These are phyloP conservation scores for Mortierella sp. DNA, from an alignment of 371 early-diverging fungal species.

Conservation along the genomic window DNA sequence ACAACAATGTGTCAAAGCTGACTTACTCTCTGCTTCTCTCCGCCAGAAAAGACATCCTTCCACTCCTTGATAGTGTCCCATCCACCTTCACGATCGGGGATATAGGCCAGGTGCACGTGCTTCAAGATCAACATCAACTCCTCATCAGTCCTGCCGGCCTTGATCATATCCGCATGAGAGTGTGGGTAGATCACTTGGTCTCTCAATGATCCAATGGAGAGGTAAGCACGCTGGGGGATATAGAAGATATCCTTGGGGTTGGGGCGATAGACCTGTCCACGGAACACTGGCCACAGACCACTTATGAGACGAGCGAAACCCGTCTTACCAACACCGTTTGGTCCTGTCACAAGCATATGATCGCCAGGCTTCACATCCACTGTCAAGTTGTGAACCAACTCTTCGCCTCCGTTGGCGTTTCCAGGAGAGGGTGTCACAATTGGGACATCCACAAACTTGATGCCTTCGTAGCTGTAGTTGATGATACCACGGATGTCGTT, in stretches of 20 bases:
- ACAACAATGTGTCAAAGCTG: neutral
- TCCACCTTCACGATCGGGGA: constrained; percentile 89
- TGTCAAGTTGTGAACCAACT: constrained; percentile 67
- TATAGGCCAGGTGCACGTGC: constrained; percentile 76
- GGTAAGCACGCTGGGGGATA: constrained; percentile 91
- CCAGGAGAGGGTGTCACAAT: constrained; percentile 76
- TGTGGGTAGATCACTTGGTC: constrained; percentile 94
- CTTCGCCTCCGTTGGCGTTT: constrained; percentile 69
- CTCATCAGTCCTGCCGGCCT: constrained; percentile 78
- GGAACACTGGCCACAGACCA: constrained; percentile 90
- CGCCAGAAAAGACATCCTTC: constrained; percentile 92
- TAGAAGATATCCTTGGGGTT: constrained; percentile 78
- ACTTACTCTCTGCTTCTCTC: constrained; percentile 89
- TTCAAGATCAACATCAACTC: constrained; percentile 78
- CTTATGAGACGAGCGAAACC: constrained; percentile 84
- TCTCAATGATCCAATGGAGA: constrained; percentile 84
- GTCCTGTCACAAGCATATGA: constrained; percentile 79
- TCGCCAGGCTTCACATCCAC: constrained; percentile 74
- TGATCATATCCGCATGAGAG: constrained; percentile 79
- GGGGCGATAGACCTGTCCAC: constrained; percentile 79
- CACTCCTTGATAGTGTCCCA: constrained; percentile 91
- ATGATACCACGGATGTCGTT: constrained; percentile 65
- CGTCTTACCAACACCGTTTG: constrained; percentile 87
- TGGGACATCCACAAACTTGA: constrained; percentile 72
- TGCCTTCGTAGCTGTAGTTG: constrained; percentile 58